These are phyloP conservation scores for Saturnispora silvae DNA, from an alignment of 805 yeast genomes.

Conservation along the genomic window DNA sequence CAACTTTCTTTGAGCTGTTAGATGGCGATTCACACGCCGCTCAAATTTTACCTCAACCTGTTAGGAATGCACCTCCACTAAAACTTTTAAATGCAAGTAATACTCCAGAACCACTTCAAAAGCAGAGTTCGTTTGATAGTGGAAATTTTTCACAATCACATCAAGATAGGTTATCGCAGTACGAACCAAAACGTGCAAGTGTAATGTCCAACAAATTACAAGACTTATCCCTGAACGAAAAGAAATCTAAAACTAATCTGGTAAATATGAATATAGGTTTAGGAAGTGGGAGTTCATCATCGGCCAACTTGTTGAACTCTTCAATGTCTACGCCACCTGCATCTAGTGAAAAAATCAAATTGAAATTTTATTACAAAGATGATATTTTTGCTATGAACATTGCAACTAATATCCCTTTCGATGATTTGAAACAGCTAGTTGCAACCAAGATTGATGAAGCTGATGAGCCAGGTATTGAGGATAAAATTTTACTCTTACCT, in stretches of 20 bases:
- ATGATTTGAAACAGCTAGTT: conserved; percentile 19
- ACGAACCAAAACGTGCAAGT: conserved; percentile 23
- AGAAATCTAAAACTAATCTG: conserved; percentile 1
- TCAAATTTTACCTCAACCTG: conserved; percentile 20
- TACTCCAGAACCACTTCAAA: conserved; percentile 7
- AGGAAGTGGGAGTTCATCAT: no score
- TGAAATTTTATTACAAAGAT: conserved; percentile 69
- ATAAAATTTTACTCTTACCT: conserved; percentile 20
- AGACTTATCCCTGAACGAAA: conserved; percentile 14
- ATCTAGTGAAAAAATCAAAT: conserved; percentile 35
- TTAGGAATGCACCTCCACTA: conserved; percentile 24
- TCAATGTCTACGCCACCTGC: conserved; percentile 10
- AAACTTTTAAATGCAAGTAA: conserved; percentile 18
- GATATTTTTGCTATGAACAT: conserved; percentile 62
- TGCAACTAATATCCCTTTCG: conserved; percentile 17
- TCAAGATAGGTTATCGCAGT: conserved; percentile 43
- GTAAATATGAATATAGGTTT: neutral
- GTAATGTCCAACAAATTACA: conserved; percentile 17
- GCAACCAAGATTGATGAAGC: conserved; percentile 25
- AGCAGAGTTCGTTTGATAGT: conserved; percentile 27
- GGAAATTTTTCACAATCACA: conserved; percentile 39
- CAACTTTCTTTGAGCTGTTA: conserved; percentile 56
- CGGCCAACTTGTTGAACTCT: conserved; percentile 2
- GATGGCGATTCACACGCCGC: conserved; percentile 38
- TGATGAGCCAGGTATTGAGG: conserved; percentile 17